Conservation (phyloP, 2,329 filamentous ascomycete genomes). For the Trichophyton equinum region DNA sequence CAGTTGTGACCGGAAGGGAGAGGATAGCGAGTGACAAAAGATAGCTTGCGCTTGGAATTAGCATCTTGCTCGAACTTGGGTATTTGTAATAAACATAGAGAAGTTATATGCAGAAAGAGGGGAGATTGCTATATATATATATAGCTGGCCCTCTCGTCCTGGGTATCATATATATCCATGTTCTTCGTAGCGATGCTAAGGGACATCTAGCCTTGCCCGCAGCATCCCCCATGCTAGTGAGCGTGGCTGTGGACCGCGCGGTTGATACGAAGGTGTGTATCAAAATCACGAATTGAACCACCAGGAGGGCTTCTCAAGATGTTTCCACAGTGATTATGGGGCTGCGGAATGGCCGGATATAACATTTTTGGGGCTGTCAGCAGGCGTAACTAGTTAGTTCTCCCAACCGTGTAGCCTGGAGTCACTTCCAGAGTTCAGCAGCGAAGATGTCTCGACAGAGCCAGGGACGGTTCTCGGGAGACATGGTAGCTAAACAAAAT, state of each 20-base stretch:
- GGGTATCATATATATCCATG: neutral
- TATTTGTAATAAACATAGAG: neutral
- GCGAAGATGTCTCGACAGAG: too few relatives aligned
- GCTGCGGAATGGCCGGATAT: neutral
- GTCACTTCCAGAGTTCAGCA: too few relatives aligned
- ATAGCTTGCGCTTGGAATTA: neutral
- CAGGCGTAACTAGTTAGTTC: too few relatives aligned
- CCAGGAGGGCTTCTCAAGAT: neutral
- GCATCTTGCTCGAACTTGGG: neutral
- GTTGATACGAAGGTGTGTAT: neutral
- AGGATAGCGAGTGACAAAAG: neutral
- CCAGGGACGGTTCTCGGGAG: too few relatives aligned
- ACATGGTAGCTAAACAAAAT: too few relatives aligned
- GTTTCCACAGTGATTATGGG: neutral
- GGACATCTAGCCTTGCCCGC: neutral
- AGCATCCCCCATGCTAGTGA: neutral
- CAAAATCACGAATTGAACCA: neutral
- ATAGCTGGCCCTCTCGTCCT: neutral
- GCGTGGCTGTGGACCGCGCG: conserved; percentile 1
- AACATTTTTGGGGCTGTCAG: neutral
- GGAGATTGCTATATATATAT: neutral
- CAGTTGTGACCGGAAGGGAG: neutral
- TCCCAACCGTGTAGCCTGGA: too few relatives aligned
- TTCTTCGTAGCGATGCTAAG: neutral
- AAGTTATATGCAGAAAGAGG: neutral